Evolutionary conservation across 257 asterid species (phyloP), one percentile per base, ranked within the genome.

Genomic region (Scutellaria minor): DNA sequence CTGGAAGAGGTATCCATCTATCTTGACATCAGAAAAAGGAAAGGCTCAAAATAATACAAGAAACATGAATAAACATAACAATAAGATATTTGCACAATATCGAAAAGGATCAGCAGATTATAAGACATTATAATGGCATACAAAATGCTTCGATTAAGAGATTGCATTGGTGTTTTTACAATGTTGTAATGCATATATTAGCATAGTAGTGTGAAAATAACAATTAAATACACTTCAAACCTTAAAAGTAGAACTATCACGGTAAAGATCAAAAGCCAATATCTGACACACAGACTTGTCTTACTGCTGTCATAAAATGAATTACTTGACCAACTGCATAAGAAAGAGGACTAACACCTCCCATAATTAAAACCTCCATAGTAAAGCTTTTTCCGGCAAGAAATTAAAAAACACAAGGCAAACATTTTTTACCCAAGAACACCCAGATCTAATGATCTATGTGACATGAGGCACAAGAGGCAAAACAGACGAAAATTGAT

Each of bases 1-100:
- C 94, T 85, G 67, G 98, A 92, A 68, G 99, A 92, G 14, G 97
- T 80, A 83, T 95, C 99, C 98, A 95, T 95, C 99, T 95, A 85
- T 83, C 89, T 86, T 88, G 97, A 82, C 95, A 89, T 60, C 55
- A 83, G 72, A 83, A 83, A 77, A 78, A 57, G 54, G 70, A 62
- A 80, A 72, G 63, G 66, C 79, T 75, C 59, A 79, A 77, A 77
- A 68, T 54, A 64, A 68, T 71, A 72, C 47, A 24, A 67, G 14
- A 24, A 62, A 1, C 27, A 59, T 64, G 41, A 72, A 54, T 13
- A 53, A 60, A 80, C 69, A 58, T 35, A 44, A 56, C 56, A 76
- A 58, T 40, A 70, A 67, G 59, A 54, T 60, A 58, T 44, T 44
- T 47, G 64, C 44, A 42, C 48, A 52, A 48, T 20, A 66, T 42